Evolutionary conservation across 345 rosid genomes (phyloP).

Genomic region (Melaleuca quinquenervia): DNA sequence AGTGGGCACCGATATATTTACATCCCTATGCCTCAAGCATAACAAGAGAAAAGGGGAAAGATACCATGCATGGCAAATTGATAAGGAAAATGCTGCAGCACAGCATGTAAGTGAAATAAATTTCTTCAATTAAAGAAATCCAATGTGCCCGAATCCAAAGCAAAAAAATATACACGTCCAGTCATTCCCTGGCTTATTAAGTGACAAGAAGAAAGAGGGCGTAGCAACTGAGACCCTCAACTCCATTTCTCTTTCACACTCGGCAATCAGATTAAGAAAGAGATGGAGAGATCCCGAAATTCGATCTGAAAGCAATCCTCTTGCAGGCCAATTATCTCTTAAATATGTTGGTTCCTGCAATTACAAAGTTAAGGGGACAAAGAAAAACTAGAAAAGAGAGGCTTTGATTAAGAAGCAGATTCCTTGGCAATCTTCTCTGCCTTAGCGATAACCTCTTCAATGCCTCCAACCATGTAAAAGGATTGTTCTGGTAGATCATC

Average conservation of each 20-base stretch:
- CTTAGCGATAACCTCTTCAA: slow-evolving; percentile 77
- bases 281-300: not conserved
- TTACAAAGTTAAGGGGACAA: not conserved
- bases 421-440: slow-evolving; percentile 82
- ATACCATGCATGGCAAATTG: not conserved
- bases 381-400: not conserved
- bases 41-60: not conserved
- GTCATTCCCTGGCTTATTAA: not conserved
- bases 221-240: not conserved
- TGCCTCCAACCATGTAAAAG: slow-evolving; percentile 84
- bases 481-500: slow-evolving; percentile 82
- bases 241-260: not conserved
- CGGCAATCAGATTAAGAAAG: not conserved
- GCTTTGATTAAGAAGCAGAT: slow-evolving; percentile 22
- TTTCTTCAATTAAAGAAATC: not conserved
- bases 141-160: not conserved
- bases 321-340: not conserved
- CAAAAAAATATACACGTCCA: not conserved
- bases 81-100: not conserved
- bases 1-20: not conserved
- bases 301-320: not conserved
- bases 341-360: not conserved
- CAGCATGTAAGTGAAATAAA: not conserved
- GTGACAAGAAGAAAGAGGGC: not conserved
- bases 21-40: not conserved